A percentile compares a stretch with the other conserved stretches of the same genome.
phyloP scores from a whole-genome alignment of 225 moss, liverwort and hornwort genomes.

The Polytrichum formosum region DNA sequence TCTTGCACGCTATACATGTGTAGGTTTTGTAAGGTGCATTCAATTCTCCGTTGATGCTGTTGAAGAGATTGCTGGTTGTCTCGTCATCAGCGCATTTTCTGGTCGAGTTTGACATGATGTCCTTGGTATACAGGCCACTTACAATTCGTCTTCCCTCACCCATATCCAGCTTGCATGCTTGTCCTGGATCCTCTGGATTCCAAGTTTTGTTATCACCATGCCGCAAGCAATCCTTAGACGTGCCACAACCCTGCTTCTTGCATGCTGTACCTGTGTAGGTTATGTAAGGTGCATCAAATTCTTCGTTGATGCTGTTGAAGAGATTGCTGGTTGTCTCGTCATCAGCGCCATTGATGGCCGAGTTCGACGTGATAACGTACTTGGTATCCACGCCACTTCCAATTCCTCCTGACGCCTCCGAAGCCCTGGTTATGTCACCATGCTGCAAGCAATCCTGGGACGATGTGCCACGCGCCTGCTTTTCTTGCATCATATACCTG shows the following conservation, averaged over 20 bases:
- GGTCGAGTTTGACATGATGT: neutral
- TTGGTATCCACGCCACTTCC: neutral
- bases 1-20: slow-evolving; percentile 11
- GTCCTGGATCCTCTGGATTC: neutral
- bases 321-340: slow-evolving; percentile 4
- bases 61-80: slow-evolving; percentile 4
- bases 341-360: neutral
- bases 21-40: neutral
- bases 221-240: neutral
- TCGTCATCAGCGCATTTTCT: neutral
- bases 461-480: neutral
- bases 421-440: neutral
- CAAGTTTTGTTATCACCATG: neutral
- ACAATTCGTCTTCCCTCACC: neutral
- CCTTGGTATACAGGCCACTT: neutral
- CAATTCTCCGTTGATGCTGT: slow-evolving; percentile 14
- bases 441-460: slow-evolving; percentile 6
- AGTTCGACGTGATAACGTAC: neutral
- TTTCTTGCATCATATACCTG: slow-evolving; percentile 13
- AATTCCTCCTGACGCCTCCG: neutral
- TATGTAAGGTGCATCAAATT: neutral
- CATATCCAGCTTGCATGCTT: slow-evolving; percentile 7
- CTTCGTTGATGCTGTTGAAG: slow-evolving; percentile 12
- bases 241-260: slow-evolving; percentile 10
- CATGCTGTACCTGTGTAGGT: slow-evolving; percentile 4